A percentile compares a stretch with the other conserved stretches of the same genome.
Conservation (phyloP, 176 grass and related monocot genomes). For the Coix lacrymajobi region DNA sequence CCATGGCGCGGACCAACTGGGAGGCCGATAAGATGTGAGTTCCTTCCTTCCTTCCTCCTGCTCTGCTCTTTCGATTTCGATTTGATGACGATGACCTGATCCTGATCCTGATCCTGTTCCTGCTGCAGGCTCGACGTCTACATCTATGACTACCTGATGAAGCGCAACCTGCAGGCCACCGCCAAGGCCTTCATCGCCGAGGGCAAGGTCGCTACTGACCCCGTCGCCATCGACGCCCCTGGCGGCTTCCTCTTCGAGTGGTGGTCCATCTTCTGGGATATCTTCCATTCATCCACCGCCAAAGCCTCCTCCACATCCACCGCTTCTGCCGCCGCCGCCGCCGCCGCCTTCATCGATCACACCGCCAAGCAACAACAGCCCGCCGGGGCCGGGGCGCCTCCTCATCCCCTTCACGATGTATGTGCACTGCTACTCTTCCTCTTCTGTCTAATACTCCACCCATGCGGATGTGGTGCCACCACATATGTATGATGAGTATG, state of each 20-base stretch:
- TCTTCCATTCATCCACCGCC: conserved; percentile 32
- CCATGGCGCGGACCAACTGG: conserved; percentile 92
- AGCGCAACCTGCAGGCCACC: conserved; percentile 82
- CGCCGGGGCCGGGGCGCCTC: too few species aligned
- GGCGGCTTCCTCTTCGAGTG: conserved; percentile 78
- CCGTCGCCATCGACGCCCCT: conserved; percentile 80
- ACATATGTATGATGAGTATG: too few species aligned
- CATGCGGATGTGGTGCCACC: too few species aligned
- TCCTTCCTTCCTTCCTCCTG: not conserved
- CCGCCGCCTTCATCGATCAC: not conserved
- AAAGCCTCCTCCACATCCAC: not conserved
- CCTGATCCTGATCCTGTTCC: not conserved
- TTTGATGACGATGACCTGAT: not conserved
- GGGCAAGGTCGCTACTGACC: conserved; percentile 89
- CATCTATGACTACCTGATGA: conserved; percentile 93
- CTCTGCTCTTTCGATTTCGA: not conserved
- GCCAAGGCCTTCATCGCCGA: conserved; percentile 93
- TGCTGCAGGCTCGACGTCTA: conserved; percentile 87
- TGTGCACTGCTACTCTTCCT: not conserved
- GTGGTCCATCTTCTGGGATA: conserved; percentile 90
- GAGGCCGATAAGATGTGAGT: conserved; percentile 96
- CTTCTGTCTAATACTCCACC: too few species aligned
- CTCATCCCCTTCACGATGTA: not conserved
- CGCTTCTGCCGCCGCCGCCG: not conserved
- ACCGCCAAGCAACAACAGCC: too few species aligned